Base-by-base conservation (phyloP, 164 flowering plant genomes). In the Stephania yunnanensis region DNA sequence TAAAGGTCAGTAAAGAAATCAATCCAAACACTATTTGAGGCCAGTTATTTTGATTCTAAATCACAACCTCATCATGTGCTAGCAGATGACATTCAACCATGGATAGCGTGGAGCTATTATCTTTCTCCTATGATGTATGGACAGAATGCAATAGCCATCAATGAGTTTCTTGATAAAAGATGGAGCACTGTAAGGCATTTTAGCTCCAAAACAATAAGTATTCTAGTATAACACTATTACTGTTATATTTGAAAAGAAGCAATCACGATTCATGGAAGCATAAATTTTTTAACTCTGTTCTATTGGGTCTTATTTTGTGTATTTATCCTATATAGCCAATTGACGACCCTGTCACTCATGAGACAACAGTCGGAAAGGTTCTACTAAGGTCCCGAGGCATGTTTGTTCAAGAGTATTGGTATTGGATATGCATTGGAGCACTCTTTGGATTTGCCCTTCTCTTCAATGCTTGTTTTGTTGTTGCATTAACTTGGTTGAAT, bases 21-120 rank as follows among this genome's bases (percentile, higher is more conserved):
- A n/a, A n/a, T 69, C 46, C 6, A 13, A 44, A 3, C 65, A 61
- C 65, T 61, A 61, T 2, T 15, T 7, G 1, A 61, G 7, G 65
- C 65, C 22, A 48, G 65, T 61, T n/a, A 6, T 25, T 17, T 5
- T 69, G 53, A 19, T 69, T 17, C 52, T 15, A 69, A 11, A 46
- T 5, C n/a, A 15, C 10, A 11, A 22, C 17, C 7, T 30, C 22
- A 25, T 65, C 53, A 36, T 29, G 69, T 58, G 48, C 55, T 11
- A 67, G 17, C 79, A 89, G 90, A 85, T 82, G 86, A 84, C 76
- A 84, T 89, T 48, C 19, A 71, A 10, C 76, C 83, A 52, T 89
- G 90, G 92, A 80, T 83, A 86, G 82, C 78, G 61, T 89, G 92
- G 92, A 87, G 90, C 55, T 87, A 83, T 64, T 89, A 81, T 52